Evolutionary conservation across 208 protist species (phyloP).

Genomic region (Trypanosoma cruzi): DNA sequence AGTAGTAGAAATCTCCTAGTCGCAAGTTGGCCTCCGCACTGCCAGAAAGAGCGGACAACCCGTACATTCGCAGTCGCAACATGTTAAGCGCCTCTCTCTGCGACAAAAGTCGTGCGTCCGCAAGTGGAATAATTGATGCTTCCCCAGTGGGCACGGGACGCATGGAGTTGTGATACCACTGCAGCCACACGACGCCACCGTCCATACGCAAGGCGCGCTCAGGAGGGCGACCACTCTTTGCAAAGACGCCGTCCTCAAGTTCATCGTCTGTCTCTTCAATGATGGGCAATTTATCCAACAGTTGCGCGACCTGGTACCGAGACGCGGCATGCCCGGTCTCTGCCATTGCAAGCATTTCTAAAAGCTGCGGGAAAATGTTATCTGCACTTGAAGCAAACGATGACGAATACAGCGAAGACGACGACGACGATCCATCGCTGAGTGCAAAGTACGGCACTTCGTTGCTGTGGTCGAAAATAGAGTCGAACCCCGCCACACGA

Average conservation of each 20-base stretch:
- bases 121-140: background rate
- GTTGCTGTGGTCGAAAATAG: constrained; percentile 38
- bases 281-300: constrained; percentile 41
- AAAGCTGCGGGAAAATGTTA: constrained; percentile 40
- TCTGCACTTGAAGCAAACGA: background rate
- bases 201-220: background rate
- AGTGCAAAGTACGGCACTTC: constrained; percentile 21
- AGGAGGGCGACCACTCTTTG: constrained; percentile 18
- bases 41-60: constrained; percentile 20
- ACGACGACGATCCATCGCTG: background rate
- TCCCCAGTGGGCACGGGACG: background rate
- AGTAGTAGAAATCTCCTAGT: constrained; percentile 75
- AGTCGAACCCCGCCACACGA: constrained; percentile 40
- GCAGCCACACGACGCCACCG: constrained; percentile 6
- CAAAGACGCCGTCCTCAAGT: constrained; percentile 19
- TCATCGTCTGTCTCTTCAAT: constrained; percentile 27
- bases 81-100: constrained; percentile 46
- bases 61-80: constrained; percentile 51
- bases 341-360: constrained; percentile 55
- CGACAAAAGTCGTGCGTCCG: constrained; percentile 28
- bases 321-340: constrained; percentile 44
- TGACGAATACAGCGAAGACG: constrained; percentile 7
- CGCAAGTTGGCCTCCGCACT: constrained; percentile 47
- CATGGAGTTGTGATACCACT: constrained; percentile 14
- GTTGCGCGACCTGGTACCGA: constrained; percentile 24